Conservation (phyloP, 257 asterid species). For the Capsicum chinense region DNA sequence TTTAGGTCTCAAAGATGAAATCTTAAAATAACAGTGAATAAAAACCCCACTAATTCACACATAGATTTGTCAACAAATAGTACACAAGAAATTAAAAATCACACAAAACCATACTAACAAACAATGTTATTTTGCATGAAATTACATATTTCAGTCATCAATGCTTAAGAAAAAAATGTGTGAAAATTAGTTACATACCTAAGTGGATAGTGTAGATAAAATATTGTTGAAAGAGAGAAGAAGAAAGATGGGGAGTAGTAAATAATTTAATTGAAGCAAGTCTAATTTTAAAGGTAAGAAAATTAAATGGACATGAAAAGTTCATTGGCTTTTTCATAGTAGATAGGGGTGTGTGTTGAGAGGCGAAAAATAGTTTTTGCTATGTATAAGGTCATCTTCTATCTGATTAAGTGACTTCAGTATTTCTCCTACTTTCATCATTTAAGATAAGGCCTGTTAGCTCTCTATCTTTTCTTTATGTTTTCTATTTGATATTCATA, state of each 20-base stretch:
- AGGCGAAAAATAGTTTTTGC: conserved; percentile 71
- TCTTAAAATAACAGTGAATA: background rate
- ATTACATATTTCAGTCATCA: background rate
- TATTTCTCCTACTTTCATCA: background rate
- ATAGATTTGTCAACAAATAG: background rate
- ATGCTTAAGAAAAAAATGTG: background rate
- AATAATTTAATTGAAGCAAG: background rate
- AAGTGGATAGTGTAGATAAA: conserved; percentile 36
- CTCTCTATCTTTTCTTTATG: no score
- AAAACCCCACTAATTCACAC: background rate
- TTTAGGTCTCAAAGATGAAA: background rate
- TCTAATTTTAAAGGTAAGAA: conserved; percentile 34
- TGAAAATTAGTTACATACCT: conserved; percentile 8
- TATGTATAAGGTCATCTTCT: conserved; percentile 42
- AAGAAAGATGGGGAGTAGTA: conserved; percentile 33
- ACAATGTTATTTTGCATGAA: background rate
- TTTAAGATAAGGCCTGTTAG: background rate
- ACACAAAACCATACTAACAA: background rate
- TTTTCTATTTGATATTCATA: no score
- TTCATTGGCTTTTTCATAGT: conserved; percentile 58
- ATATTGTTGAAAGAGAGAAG: background rate
- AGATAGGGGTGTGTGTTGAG: conserved; percentile 82
- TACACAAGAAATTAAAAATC: conserved; percentile 4
- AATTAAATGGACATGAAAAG: conserved; percentile 34
- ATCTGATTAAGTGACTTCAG: background rate